Evolutionary conservation across 805 yeast species (phyloP).

Genomic region (Hemisphaericaspora nanyangensis): DNA sequence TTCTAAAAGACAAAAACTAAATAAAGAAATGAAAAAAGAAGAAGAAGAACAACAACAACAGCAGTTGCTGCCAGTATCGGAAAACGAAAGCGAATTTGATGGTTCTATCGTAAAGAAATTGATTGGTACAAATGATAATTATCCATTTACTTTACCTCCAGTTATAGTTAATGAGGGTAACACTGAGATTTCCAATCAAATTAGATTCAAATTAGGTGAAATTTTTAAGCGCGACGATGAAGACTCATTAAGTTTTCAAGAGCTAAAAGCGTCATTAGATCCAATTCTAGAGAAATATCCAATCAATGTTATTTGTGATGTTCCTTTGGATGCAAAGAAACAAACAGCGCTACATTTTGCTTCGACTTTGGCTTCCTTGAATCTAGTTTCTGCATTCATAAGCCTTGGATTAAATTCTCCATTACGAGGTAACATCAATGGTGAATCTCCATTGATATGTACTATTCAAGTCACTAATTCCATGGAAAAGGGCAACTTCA

Average conservation of each 20-base stretch:
- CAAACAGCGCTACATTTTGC: conserved; percentile 44
- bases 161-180: conserved; percentile 16
- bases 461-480: conserved; percentile 83
- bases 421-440: conserved; percentile 34
- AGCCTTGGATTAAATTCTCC: conserved; percentile 35
- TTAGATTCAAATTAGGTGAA: conserved; percentile 30
- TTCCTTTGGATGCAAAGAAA: conserved; percentile 36
- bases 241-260: conserved; percentile 14
- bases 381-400: conserved; percentile 32
- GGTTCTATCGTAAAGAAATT: conserved; percentile 4
- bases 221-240: conserved; percentile 33
- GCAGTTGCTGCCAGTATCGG: too few species aligned
- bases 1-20: conserved; percentile 23
- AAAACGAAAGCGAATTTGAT: neutral
- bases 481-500: conserved; percentile 74
- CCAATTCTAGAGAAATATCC: conserved; percentile 15
- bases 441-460: conserved; percentile 49
- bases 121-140: conserved; percentile 22
- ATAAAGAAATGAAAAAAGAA: neutral
- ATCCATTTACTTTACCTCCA: conserved; percentile 35
- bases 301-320: conserved; percentile 19
- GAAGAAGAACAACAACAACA: neutral
- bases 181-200: conserved; percentile 25
- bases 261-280: conserved; percentile 22
- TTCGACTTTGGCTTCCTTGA: conserved; percentile 34